Base-by-base conservation (phyloP, 192 early-diverging fungal genomes). In the Dissophora globulifera region DNA sequence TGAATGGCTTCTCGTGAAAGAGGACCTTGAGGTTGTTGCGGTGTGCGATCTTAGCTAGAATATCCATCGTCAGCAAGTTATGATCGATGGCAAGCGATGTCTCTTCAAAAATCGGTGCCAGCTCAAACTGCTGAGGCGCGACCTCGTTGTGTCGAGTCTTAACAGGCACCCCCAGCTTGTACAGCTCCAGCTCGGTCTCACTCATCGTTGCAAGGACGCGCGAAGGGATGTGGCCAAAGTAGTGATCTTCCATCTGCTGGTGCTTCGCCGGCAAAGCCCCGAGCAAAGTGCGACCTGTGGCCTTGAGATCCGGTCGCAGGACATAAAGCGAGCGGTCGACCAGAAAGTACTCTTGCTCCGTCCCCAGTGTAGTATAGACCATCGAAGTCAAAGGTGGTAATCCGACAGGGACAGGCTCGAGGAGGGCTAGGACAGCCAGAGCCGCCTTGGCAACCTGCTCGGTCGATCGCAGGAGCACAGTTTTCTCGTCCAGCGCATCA, bases 91-190 rank as follows among this genome's bases (percentile, higher is more conserved):
- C 96, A 57, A 96, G 88, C 45, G 92, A 86, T 31, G 95, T 88
- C 82, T 96, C 94, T 85, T 99, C 95, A 69, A 99, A 99, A 78
- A 99, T 97, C 56, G 95, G 97, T 32, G 97, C 97, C 50, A 95
- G 81, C 85, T 99, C 95, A 61, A 97, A 99, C 90, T 99, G 97
- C 67, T 90, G 91, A 25, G 97, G 97, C 35, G 95, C 97, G 2
- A 99, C 97, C 85, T 99, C 97, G 82, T 99, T 99, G 88, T 99
- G 97, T 49, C 95, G 89, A 50, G 97, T 99, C 92, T 99, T 99
- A 86, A 99, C 84, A 38, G 97, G 97, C 17, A 96, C 94, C 79
- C 97, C 97, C 54, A 99, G 90, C 52, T 88, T 87, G 83, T 89
- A 90, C 54, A 96, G 88, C 86, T 99, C 97, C 43, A 96, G 86